phyloP scores from a whole-genome alignment of 2,329 filamentous ascomycete species.

The Aspergillus clavatus region DNA sequence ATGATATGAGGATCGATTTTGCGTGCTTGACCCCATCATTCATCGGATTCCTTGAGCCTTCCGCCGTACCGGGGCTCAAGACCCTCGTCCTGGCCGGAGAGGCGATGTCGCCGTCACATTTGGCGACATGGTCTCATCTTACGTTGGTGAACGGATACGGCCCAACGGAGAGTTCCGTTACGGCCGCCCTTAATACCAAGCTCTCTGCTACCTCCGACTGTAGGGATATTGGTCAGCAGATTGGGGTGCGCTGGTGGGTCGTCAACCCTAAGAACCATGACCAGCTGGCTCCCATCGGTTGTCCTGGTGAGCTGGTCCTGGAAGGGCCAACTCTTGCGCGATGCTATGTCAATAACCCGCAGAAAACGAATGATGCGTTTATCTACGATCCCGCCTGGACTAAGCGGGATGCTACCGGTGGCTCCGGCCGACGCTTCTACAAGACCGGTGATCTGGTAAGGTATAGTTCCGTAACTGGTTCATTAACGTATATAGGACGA shows the following conservation, averaged over 20 bases:
- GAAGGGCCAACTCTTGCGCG: constrained; percentile 55
- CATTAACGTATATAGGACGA: constrained; percentile 49
- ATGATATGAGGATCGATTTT: constrained; percentile 50
- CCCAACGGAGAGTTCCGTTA: constrained; percentile 40
- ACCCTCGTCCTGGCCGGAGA: constrained; percentile 44
- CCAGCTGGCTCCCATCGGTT: constrained; percentile 39
- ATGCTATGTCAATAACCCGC: constrained; percentile 56
- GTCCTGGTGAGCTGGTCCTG: constrained; percentile 35
- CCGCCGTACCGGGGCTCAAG: constrained; percentile 41
- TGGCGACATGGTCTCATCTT: constrained; percentile 35
- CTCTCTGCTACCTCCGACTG: constrained; percentile 29
- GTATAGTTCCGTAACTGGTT: constrained; percentile 34
- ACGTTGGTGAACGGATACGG: constrained; percentile 42
- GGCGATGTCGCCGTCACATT: constrained; percentile 44
- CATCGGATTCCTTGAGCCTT: constrained; percentile 44
- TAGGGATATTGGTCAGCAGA: constrained; percentile 33
- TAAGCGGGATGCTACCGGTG: constrained; percentile 28
- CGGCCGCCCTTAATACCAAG: constrained; percentile 30
- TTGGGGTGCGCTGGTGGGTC: constrained; percentile 36
- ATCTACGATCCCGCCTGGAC: constrained; percentile 54
- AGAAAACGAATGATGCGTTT: constrained; percentile 56
- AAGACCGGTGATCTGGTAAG: constrained; percentile 40
- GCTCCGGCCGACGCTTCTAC: constrained; percentile 31
- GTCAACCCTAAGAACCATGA: constrained; percentile 38
- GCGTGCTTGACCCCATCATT: constrained; percentile 59